These are phyloP conservation scores for Colletotrichum tamarilloi DNA, from an alignment of 2,329 filamentous ascomycete genomes.

Conservation along the genomic window DNA sequence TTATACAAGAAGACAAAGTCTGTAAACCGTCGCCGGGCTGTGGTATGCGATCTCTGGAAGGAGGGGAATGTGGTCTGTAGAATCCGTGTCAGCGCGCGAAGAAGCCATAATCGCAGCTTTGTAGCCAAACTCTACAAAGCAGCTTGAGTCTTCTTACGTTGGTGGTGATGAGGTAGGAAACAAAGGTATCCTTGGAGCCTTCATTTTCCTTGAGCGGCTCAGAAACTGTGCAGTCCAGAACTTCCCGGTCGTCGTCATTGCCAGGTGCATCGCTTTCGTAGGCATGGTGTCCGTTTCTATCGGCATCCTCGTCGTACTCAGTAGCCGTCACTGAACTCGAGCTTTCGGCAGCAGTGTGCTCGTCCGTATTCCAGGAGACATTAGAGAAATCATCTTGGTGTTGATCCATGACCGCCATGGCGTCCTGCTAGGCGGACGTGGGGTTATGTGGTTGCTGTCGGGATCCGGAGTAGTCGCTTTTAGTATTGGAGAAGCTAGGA, in stretches of 20 bases:
- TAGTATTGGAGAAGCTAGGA: not conserved
- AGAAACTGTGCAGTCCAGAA: constrained; percentile 84
- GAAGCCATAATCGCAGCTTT: not conserved
- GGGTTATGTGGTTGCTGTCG: constrained; percentile 33
- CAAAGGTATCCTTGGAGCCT: constrained; percentile 95
- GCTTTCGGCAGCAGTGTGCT: constrained; percentile 41
- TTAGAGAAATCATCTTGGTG: constrained; percentile 78
- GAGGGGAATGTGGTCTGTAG: constrained; percentile 89
- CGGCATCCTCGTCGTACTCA: constrained; percentile 31
- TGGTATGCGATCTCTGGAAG: constrained; percentile 84
- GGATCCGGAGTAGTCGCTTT: not conserved
- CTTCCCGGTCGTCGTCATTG: constrained; percentile 68
- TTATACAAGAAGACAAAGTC: constrained; percentile 98
- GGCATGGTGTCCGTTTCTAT: constrained; percentile 50
- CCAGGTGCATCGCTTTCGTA: constrained; percentile 65
- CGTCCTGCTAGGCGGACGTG: constrained; percentile 34
- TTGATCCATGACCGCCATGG: constrained; percentile 62
- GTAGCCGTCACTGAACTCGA: constrained; percentile 43
- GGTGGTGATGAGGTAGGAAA: constrained; percentile 94
- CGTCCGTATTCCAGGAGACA: constrained; percentile 80
- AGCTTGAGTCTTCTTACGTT: constrained; percentile 64
- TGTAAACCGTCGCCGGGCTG: constrained; percentile 91
- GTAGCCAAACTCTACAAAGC: not conserved
- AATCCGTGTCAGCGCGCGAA: constrained; percentile 20
- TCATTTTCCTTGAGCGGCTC: constrained; percentile 94